These are phyloP conservation scores for Drechslerella coelobrocha DNA, from an alignment of 2,329 filamentous ascomycete genomes.

Conservation along the genomic window DNA sequence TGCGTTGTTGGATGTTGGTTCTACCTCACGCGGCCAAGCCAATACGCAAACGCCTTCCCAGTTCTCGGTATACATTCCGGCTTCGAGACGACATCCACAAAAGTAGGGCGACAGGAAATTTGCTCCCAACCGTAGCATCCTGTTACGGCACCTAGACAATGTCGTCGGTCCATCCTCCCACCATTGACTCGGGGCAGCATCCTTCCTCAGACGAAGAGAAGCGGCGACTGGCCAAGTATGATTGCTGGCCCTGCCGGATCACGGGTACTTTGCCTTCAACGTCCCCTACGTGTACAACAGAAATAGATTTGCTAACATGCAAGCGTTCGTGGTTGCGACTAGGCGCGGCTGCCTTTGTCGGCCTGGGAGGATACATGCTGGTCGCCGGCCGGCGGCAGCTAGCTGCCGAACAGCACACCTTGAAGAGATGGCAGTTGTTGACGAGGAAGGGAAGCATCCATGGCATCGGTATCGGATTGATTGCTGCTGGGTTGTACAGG, in stretches of 20 bases:
- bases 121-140: neutral
- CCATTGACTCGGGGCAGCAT: neutral
- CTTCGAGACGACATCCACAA: neutral
- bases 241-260: constrained; percentile 75
- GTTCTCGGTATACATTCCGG: neutral
- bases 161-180: constrained; percentile 6
- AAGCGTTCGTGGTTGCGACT: constrained; percentile 1
- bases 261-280: constrained; percentile 65
- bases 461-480: constrained; percentile 42
- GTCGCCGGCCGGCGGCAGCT: constrained; percentile 76
- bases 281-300: neutral
- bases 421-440: constrained; percentile 53
- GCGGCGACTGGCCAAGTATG: constrained; percentile 47
- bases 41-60: constrained; percentile 31
- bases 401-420: constrained; percentile 65
- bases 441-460: constrained; percentile 41
- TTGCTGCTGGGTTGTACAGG: constrained; percentile 36
- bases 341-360: constrained; percentile 78
- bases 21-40: constrained; percentile 21
- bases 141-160: neutral
- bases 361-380: constrained; percentile 79
- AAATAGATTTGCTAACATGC: constrained; percentile 1
- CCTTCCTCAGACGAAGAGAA: constrained; percentile 33
- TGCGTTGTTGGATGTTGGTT: constrained; percentile 17
- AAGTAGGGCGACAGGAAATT: neutral